These are phyloP conservation scores for Chlamydomonas eustigma DNA, from an alignment of 139 green algal species.

Conservation along the genomic window DNA sequence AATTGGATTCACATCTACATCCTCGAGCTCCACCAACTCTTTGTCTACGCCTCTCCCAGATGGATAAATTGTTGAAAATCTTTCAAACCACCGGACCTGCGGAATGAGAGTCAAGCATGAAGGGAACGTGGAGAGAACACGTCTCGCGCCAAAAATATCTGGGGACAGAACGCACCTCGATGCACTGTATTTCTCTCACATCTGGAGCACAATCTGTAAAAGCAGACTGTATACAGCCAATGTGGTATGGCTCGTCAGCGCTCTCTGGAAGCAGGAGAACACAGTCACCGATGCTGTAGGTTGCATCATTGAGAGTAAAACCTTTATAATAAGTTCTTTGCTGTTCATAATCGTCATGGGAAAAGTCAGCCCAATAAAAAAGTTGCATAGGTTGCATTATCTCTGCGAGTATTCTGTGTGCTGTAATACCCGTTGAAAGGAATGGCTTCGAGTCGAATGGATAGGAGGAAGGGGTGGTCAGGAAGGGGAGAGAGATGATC, in stretches of 20 bases:
- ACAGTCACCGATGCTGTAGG: conserved; percentile 17
- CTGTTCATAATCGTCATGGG: background rate
- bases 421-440: too few species aligned
- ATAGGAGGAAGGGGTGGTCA: background rate
- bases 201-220: background rate
- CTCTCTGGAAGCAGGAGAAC: conserved; percentile 20
- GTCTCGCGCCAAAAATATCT: background rate
- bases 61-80: conserved; percentile 16
- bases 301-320: conserved; percentile 19
- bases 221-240: background rate
- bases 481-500: background rate
- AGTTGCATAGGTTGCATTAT: background rate
- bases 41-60: background rate
- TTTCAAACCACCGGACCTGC: conserved; percentile 47
- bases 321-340: conserved; percentile 5
- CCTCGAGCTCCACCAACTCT: conserved; percentile 38
- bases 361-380: background rate
- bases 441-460: background rate
- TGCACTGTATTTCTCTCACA: conserved; percentile 10
- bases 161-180: conserved; percentile 16
- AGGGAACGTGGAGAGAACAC: background rate
- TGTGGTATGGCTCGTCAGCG: background rate
- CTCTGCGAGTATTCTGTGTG: too few species aligned
- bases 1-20: conserved; percentile 44
- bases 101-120: background rate